A percentile compares a stretch with the other conserved stretches of the same genome.
Conservation (phyloP, 1,284 basidiomycete species). For the Irpex rosettiformis region DNA sequence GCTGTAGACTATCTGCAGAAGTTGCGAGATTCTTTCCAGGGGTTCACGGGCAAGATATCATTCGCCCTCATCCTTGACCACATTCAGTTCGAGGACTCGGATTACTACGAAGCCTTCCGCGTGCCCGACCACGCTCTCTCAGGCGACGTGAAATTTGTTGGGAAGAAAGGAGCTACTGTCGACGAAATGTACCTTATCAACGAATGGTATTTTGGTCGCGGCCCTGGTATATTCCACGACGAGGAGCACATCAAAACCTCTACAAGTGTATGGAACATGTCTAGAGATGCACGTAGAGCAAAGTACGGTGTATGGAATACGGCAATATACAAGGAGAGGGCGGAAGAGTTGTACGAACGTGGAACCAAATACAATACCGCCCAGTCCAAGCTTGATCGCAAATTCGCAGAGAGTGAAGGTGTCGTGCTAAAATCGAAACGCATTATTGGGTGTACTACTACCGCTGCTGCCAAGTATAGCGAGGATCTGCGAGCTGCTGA, state of each 20-base stretch:
- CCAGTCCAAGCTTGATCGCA: constrained; percentile 34
- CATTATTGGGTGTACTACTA: constrained; percentile 68
- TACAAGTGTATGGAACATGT: constrained; percentile 43
- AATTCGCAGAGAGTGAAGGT: constrained; percentile 34
- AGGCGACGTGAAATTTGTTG: constrained; percentile 43
- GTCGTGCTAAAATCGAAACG: constrained; percentile 41
- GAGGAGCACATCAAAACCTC: constrained; percentile 25
- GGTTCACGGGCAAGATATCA: constrained; percentile 34
- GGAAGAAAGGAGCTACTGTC: constrained; percentile 34
- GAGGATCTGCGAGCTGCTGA: constrained; percentile 40
- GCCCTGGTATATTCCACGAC: constrained; percentile 41
- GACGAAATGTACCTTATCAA: constrained; percentile 32
- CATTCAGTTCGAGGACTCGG: not conserved
- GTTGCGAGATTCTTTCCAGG: not conserved
- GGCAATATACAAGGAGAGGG: constrained; percentile 35
- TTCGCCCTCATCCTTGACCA: constrained; percentile 32
- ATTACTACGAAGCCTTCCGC: not conserved
- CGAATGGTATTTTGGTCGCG: constrained; percentile 61
- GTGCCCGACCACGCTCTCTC: not conserved
- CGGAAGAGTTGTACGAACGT: constrained; percentile 33
- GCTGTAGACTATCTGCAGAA: constrained; percentile 12
- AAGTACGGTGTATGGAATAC: constrained; percentile 38
- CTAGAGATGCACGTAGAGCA: constrained; percentile 27
- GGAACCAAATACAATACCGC: constrained; percentile 41
- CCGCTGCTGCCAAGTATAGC: constrained; percentile 59